A percentile compares a stretch with the other conserved stretches of the same genome.
These are phyloP conservation scores for Brettanomyces nanus DNA, from an alignment of 805 yeast species.

Conservation along the genomic window DNA sequence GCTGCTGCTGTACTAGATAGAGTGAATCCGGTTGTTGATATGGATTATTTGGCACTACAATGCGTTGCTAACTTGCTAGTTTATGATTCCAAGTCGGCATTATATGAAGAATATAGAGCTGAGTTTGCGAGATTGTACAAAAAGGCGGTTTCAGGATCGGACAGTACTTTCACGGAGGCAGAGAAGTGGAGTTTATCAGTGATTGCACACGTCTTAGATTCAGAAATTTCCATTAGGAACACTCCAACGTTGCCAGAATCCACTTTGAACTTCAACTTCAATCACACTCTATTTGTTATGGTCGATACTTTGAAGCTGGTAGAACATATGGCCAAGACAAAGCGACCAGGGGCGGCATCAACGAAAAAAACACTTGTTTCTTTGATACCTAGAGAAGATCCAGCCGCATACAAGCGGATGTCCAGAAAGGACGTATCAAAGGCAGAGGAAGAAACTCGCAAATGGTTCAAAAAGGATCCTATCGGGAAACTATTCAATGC, in stretches of 20 bases:
- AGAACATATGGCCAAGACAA: conserved; percentile 2
- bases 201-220: conserved; percentile 8
- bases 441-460: not conserved
- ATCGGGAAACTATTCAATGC: not conserved
- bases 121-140: conserved; percentile 9
- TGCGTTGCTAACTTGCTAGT: conserved; percentile 34
- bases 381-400: not conserved
- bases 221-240: not conserved
- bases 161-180: conserved; percentile 23
- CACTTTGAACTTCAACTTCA: conserved; percentile 14
- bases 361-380: not conserved
- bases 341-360: not conserved
- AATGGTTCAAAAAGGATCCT: not conserved
- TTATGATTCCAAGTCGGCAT: conserved; percentile 22
- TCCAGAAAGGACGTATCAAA: not conserved
- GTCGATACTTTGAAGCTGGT: conserved; percentile 18
- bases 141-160: not conserved
- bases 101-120: conserved; percentile 15
- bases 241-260: conserved; percentile 12
- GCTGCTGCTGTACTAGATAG: conserved; percentile 13
- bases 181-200: conserved; percentile 29
- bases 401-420: not conserved
- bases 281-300: conserved; percentile 15
- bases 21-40: conserved; percentile 19
- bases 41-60: conserved; percentile 28